Base-by-base conservation (phyloP, 2,329 filamentous ascomycete species). In the Sclerotinia minor region DNA sequence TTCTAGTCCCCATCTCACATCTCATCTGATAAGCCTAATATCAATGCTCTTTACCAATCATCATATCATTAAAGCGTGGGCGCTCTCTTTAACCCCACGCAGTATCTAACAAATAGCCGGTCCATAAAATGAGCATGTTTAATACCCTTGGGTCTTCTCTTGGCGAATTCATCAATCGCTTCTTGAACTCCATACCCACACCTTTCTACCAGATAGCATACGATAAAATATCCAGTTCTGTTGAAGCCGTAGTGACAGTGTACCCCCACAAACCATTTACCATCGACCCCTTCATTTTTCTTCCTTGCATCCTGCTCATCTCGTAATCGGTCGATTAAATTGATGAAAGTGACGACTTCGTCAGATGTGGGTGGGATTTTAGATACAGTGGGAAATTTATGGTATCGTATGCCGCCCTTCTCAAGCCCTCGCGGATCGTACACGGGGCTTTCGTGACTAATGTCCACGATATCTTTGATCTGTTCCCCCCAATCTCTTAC, bases 231-330 rank as follows among this genome's bases (percentile, higher is more conserved):
- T 0, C 94, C 94, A 0, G 94, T 97, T 29, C 94, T 86, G 77
- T 98, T 97, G 80, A 96, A 97, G 2, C 68, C 94, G 74, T 97
- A 97, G 76, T 98, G 94, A 75, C 94, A 98, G 77, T 98, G 94
- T 0, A 97, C 92, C 2, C 90, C 94, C 64, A 97, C 85, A 59
- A 89, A 80, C 26, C 79, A 78, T 1, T 80, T 74, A 7, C 79
- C 77, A 67, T 77, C 78, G 72, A 78, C 81, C 2, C 69, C 69
- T 65, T 81, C 79, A 26, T 79, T 81, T 67, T 78, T 80, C 52
- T 78, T 79, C 71, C 81, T 77, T 38, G 78, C 74, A 60, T 80
- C 81, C 69, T 89, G 86, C 55, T 85, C 82, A 38, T 80, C 80
- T 53, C 88, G 83, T 32, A 92, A 79, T 41, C 82, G 81, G 72